A percentile compares a stretch with the other conserved stretches of the same genome.
Evolutionary conservation across 1,139 yeast genomes (phyloP).

Genomic region (Yamadazyma conglobata): DNA sequence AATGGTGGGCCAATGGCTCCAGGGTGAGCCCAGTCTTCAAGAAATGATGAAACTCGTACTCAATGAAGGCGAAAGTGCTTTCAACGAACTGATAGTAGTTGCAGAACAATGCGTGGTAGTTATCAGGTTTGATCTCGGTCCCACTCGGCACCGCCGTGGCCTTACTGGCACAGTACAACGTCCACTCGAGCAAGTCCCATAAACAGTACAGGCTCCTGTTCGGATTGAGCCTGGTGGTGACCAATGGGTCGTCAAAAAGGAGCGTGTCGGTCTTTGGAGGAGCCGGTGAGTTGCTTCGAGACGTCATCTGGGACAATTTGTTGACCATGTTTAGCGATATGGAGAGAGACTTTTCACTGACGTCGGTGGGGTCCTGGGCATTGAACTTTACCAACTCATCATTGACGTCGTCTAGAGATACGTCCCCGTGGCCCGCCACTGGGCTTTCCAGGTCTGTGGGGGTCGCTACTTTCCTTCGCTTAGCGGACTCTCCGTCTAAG

Average conservation of each 20-base stretch:
- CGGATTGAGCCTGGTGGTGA: constrained; percentile 25
- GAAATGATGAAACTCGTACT: constrained; percentile 14
- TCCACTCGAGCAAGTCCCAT: constrained; percentile 35
- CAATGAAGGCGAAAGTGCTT: constrained; percentile 22
- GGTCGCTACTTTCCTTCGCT: no score
- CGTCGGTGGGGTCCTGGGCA: not conserved
- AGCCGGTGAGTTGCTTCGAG: constrained; percentile 2
- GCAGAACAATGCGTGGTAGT: no score
- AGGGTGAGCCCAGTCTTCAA: no score
- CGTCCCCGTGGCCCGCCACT: no score
- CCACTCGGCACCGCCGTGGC: not conserved
- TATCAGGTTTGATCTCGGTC: no score
- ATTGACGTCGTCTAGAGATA: no score
- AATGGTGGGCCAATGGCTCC: no score
- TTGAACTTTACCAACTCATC: no score
- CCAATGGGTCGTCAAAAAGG: constrained; percentile 28
- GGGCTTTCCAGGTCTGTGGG: no score
- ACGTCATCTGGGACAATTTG: constrained; percentile 2
- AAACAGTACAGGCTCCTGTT: constrained; percentile 19
- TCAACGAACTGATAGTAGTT: constrained; percentile 13
- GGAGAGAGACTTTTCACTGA: not conserved
- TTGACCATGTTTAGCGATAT: constrained; percentile 1
- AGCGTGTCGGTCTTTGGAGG: not conserved
- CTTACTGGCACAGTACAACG: constrained; percentile 31
- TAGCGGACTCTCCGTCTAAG: no score